A percentile compares a stretch with the other conserved stretches of the same genome.
Evolutionary conservation across 2,329 filamentous ascomycete species (phyloP).

Genomic region (Paecilomyces dactylethromorphus): DNA sequence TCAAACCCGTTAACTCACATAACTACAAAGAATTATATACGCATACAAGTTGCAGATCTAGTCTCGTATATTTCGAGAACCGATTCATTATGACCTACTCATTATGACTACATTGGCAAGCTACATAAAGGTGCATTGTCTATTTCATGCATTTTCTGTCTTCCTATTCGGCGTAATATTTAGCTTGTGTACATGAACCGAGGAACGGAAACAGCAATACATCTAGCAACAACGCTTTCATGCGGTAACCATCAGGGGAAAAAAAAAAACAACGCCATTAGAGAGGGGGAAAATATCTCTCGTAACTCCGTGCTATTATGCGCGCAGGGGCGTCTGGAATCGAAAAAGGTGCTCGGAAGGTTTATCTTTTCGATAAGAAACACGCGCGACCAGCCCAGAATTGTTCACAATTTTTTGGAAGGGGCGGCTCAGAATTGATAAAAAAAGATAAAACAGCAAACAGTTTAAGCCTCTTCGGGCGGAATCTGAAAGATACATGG

Average conservation of each 20-base stretch:
- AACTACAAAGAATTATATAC: too few species aligned
- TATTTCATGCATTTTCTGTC: constrained; percentile 3
- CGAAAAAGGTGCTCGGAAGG: constrained; percentile 18
- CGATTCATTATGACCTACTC: background rate
- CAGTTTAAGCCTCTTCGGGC: constrained; percentile 10
- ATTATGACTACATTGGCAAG: background rate
- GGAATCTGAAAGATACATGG: constrained; percentile 23
- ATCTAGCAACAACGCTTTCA: constrained; percentile 1
- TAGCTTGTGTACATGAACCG: constrained; percentile 8
- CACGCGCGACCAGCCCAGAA: constrained; percentile 16
- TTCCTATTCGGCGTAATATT: constrained; percentile 3
- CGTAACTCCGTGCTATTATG: constrained; percentile 19
- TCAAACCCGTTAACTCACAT: too few species aligned
- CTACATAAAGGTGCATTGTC: background rate
- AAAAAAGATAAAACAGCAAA: constrained; percentile 1
- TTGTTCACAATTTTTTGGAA: constrained; percentile 24
- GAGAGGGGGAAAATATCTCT: constrained; percentile 4
- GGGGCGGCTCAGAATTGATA: constrained; percentile 13
- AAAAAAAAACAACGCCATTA: constrained; percentile 2
- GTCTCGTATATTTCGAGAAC: background rate
- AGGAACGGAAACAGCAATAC: constrained; percentile 2
- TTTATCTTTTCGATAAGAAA: constrained; percentile 14
- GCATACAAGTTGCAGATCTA: background rate
- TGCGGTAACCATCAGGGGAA: background rate
- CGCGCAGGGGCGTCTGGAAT: constrained; percentile 9